These are phyloP conservation scores for Saccharomycopsis malanga DNA, from an alignment of 805 yeast genomes.

Conservation along the genomic window DNA sequence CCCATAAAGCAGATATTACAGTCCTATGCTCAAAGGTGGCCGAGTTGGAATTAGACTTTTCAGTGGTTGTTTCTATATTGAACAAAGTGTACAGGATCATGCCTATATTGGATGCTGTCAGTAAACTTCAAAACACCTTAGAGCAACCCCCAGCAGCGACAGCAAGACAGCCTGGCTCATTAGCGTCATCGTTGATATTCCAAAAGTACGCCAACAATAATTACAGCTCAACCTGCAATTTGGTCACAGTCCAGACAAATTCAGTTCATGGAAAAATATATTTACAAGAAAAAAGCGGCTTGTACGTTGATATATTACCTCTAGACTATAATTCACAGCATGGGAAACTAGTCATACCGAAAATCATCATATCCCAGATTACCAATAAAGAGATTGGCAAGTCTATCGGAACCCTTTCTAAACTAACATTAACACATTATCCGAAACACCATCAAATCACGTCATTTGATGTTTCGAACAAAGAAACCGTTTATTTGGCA, in stretches of 20 bases:
- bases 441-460: conserved; percentile 3
- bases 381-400: neutral
- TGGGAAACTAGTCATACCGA: neutral
- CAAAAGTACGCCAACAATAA: conserved; percentile 3
- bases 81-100: conserved; percentile 12
- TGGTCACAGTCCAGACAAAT: conserved; percentile 14
- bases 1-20: conserved; percentile 30
- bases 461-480: conserved; percentile 8
- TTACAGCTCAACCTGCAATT: neutral
- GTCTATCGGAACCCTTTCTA: neutral
- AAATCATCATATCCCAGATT: neutral
- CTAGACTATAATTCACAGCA: conserved; percentile 5
- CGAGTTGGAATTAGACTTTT: conserved; percentile 15
- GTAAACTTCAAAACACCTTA: conserved; percentile 24
- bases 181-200: conserved; percentile 12
- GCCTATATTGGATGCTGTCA: conserved; percentile 22
- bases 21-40: conserved; percentile 40
- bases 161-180: conserved; percentile 5
- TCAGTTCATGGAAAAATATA: neutral
- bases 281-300: neutral
- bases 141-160: conserved; percentile 18
- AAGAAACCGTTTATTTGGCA: conserved; percentile 7
- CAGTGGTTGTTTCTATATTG: conserved; percentile 16
- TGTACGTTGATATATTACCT: conserved; percentile 7
- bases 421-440: neutral